phyloP scores from a whole-genome alignment of 768 basidiomycete genomes.

The Cystoderma amianthinum region DNA sequence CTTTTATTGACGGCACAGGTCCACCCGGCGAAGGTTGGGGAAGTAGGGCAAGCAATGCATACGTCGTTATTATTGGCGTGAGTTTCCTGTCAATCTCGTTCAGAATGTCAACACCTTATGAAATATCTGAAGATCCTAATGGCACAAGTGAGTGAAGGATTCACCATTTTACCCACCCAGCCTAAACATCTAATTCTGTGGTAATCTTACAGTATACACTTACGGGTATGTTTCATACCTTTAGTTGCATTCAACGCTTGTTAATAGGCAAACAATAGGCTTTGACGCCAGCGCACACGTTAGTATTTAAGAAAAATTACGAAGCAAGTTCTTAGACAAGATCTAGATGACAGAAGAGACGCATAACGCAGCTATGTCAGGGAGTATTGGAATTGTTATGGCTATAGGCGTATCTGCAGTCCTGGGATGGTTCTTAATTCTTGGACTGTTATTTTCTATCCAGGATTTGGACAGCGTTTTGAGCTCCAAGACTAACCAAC shows the following conservation, averaged over 20 bases:
- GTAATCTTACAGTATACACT: constrained; percentile 48
- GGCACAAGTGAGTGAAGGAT: constrained; percentile 40
- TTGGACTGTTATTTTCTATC: constrained; percentile 71
- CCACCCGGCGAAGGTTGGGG: constrained; percentile 50
- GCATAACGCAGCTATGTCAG: constrained; percentile 58
- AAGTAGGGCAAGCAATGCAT: constrained; percentile 57
- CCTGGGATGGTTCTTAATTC: constrained; percentile 69
- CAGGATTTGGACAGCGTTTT: constrained; percentile 59
- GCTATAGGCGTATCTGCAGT: constrained; percentile 67
- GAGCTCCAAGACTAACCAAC: constrained; percentile 49
- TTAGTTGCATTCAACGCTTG: background rate
- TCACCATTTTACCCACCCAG: background rate
- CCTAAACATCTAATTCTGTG: background rate
- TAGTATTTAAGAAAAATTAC: constrained; percentile 11
- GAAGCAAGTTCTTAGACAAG: background rate
- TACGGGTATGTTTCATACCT: constrained; percentile 36
- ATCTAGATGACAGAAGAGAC: constrained; percentile 84
- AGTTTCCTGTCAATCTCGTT: constrained; percentile 7
- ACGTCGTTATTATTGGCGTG: constrained; percentile 64
- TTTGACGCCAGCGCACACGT: constrained; percentile 74
- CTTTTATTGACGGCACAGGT: constrained; percentile 68
- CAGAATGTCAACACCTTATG: background rate
- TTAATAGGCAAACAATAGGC: constrained; percentile 24
- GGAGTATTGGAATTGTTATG: constrained; percentile 62
- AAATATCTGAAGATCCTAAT: constrained; percentile 42